Evolutionary conservation across 1,284 basidiomycete genomes (phyloP).

Genomic region (Malassezia restricta): DNA sequence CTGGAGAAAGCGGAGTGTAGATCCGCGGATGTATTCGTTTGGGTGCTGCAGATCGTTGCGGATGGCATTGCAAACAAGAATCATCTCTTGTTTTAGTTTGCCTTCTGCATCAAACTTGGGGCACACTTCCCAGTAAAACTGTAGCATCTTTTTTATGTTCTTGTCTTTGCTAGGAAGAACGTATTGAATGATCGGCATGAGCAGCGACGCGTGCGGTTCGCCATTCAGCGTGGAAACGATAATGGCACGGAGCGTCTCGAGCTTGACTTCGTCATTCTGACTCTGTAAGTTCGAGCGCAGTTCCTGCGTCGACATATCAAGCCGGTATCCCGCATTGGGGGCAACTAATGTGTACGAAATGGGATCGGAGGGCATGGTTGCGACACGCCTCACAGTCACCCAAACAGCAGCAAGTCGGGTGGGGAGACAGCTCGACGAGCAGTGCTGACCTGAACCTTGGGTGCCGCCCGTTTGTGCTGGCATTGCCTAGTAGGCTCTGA

Average conservation of each 20-base stretch:
- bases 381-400: not conserved
- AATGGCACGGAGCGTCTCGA: constrained; percentile 91
- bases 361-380: constrained; percentile 14
- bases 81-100: constrained; percentile 99
- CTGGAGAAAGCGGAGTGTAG: constrained; percentile 88
- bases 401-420: too few species aligned
- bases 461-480: not conserved
- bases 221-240: constrained; percentile 92
- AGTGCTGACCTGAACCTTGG: too few species aligned
- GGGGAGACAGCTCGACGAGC: too few species aligned
- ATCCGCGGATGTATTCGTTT: constrained; percentile 97
- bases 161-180: constrained; percentile 90
- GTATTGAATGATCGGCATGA: constrained; percentile 99
- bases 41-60: constrained; percentile 98
- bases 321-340: constrained; percentile 11
- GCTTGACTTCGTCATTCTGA: constrained; percentile 91
- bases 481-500: constrained; percentile 4
- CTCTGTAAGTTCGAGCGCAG: constrained; percentile 79
- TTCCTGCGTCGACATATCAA: constrained; percentile 50
- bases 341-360: constrained; percentile 16
- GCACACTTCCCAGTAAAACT: constrained; percentile 99
- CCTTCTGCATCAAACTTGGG: constrained; percentile 95
- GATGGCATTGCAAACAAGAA: constrained; percentile 93
- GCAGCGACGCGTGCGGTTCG: constrained; percentile 70
- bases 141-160: constrained; percentile 87